A percentile compares a stretch with the other conserved stretches of the same genome.
These are phyloP conservation scores for Blastobotrys elegans DNA, from an alignment of 1,139 yeast genomes.

Conservation along the genomic window DNA sequence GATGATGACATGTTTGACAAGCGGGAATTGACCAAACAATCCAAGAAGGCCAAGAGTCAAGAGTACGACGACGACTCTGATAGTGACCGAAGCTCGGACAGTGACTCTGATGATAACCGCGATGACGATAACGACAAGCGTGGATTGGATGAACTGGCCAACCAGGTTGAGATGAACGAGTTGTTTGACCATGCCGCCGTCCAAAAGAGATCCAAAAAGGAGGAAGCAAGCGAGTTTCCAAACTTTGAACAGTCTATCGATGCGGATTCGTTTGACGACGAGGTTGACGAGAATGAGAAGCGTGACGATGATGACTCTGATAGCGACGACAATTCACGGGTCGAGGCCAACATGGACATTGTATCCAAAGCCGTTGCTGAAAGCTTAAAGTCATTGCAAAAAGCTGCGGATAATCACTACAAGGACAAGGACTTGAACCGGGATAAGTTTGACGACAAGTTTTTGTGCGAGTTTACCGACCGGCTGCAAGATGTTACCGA, in stretches of 20 bases:
- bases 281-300: neutral
- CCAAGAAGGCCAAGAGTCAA: neutral
- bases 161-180: neutral
- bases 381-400: neutral
- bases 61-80: neutral
- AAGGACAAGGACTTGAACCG: constrained; percentile 3
- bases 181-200: neutral
- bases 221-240: neutral
- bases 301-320: neutral
- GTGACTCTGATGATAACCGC: neutral
- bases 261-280: neutral
- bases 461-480: constrained; percentile 4
- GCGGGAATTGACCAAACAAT: neutral
- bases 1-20: neutral
- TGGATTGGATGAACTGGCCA: neutral
- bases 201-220: neutral
- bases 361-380: neutral
- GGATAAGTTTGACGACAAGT: constrained; percentile 5
- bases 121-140: neutral
- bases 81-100: neutral
- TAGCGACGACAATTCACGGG: neutral
- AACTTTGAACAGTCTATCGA: neutral
- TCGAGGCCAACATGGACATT: neutral
- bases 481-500: constrained; percentile 2
- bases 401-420: neutral